A percentile compares a stretch with the other conserved stretches of the same genome.
These are phyloP conservation scores for Pyrenophora teres DNA, from an alignment of 2,329 filamentous ascomycete species.

Conservation along the genomic window DNA sequence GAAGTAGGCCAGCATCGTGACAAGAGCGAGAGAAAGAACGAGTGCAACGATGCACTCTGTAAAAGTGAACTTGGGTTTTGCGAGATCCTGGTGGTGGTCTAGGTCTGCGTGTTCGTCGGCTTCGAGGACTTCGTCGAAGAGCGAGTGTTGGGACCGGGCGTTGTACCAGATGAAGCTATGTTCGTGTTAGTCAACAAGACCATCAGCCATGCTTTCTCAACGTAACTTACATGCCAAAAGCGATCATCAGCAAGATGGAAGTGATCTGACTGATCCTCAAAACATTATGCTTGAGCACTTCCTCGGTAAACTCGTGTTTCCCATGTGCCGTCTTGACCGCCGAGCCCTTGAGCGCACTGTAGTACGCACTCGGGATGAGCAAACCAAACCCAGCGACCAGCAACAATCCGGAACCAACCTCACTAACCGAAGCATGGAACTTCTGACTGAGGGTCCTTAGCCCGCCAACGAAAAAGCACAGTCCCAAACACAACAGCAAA, in stretches of 20 bases:
- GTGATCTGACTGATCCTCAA: constrained; percentile 45
- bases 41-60: constrained; percentile 73
- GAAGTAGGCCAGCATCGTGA: constrained; percentile 73
- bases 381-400: constrained; percentile 70
- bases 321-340: constrained; percentile 33
- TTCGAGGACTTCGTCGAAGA: constrained; percentile 76
- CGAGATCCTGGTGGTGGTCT: constrained; percentile 64
- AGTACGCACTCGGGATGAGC: constrained; percentile 43
- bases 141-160: constrained; percentile 72
- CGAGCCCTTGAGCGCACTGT: constrained; percentile 51
- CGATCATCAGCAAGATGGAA: constrained; percentile 43
- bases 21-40: constrained; percentile 66
- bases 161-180: constrained; percentile 70
- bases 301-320: constrained; percentile 40
- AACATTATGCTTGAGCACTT: constrained; percentile 40
- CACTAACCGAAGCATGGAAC: constrained; percentile 77
- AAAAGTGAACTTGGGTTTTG: constrained; percentile 72
- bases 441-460: constrained; percentile 68
- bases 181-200: constrained; percentile 56
- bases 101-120: constrained; percentile 70
- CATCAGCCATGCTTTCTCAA: no score
- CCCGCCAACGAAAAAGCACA: constrained; percentile 77
- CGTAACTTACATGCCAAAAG: constrained; percentile 32
- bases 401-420: constrained; percentile 77
- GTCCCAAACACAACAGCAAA: constrained; percentile 75